A percentile compares a stretch with the other conserved stretches of the same genome.
Evolutionary conservation across 495 filamentous ascomycete genomes (phyloP).

Genomic region (Friedmanniomyces simplex): DNA sequence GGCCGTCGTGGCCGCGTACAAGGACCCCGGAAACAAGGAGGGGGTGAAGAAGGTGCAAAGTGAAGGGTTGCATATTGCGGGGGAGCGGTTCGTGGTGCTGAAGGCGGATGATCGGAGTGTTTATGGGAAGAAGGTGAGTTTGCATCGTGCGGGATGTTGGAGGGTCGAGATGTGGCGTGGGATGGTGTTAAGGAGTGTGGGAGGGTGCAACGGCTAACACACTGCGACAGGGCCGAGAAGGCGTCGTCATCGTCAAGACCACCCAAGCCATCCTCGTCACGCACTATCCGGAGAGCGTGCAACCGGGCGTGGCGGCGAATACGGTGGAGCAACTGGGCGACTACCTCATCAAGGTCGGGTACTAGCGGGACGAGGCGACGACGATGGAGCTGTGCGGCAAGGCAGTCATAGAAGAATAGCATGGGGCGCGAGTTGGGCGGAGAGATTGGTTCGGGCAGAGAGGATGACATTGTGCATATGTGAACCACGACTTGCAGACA

Average conservation of each 20-base stretch:
- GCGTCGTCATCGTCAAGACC: slow-evolving; percentile 70
- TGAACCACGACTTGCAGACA: slow-evolving; percentile 6
- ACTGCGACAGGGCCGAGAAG: slow-evolving; percentile 59
- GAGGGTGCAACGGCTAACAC: background rate
- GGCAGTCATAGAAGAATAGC: background rate
- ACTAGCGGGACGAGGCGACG: slow-evolving; percentile 37
- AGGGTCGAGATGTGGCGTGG: background rate
- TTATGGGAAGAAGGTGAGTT: slow-evolving; percentile 72
- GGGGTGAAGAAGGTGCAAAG: slow-evolving; percentile 36
- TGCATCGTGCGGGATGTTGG: background rate
- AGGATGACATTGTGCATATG: slow-evolving; percentile 10
- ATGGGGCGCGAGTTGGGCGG: background rate
- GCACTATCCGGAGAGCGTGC: slow-evolving; percentile 63
- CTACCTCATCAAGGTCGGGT: slow-evolving; percentile 59
- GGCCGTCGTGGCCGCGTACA: slow-evolving; percentile 39
- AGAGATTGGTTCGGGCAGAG: background rate
- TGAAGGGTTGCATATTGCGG: slow-evolving; percentile 60
- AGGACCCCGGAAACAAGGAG: slow-evolving; percentile 32
- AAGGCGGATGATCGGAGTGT: slow-evolving; percentile 65
- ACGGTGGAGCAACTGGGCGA: slow-evolving; percentile 61
- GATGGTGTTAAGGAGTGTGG: background rate
- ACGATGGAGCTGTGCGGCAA: background rate
- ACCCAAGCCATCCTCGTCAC: slow-evolving; percentile 74
- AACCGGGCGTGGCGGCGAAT: slow-evolving; percentile 54
- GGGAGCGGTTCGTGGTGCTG: slow-evolving; percentile 62